phyloP scores from a whole-genome alignment of 2,329 filamentous ascomycete genomes.

The Talaromyces sp. region DNA sequence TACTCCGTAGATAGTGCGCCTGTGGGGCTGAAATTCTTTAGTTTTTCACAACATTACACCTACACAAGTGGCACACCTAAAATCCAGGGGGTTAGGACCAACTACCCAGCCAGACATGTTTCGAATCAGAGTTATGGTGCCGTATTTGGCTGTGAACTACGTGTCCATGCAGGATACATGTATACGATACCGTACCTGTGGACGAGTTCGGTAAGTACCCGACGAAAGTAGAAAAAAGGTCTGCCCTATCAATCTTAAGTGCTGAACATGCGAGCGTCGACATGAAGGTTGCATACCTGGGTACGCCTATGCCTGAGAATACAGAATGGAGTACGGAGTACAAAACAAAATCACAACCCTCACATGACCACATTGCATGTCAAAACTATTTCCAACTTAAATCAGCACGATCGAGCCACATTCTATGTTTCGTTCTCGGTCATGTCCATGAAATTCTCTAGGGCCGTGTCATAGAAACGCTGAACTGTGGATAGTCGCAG shows the following conservation, averaged over 20 bases:
- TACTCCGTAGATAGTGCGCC: not conserved
- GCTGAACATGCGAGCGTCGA: not conserved
- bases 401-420: not conserved
- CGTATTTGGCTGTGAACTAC: not conserved
- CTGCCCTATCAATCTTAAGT: not conserved
- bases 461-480: not conserved
- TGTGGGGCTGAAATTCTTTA: not conserved
- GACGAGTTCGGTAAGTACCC: not conserved
- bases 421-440: not conserved
- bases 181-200: not conserved
- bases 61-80: conserved; percentile 4
- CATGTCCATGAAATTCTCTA: too few relatives aligned
- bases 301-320: not conserved
- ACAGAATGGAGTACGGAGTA: not conserved
- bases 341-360: not conserved
- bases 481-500: not conserved
- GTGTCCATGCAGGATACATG: conserved; percentile 2
- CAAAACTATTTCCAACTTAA: not conserved
- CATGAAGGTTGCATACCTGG: not conserved
- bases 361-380: not conserved
- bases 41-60: not conserved
- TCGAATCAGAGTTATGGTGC: not conserved
- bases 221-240: not conserved
- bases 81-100: not conserved
- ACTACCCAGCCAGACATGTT: not conserved